phyloP scores from a whole-genome alignment of 768 basidiomycete species.

The Leccinum longicurvipes region DNA sequence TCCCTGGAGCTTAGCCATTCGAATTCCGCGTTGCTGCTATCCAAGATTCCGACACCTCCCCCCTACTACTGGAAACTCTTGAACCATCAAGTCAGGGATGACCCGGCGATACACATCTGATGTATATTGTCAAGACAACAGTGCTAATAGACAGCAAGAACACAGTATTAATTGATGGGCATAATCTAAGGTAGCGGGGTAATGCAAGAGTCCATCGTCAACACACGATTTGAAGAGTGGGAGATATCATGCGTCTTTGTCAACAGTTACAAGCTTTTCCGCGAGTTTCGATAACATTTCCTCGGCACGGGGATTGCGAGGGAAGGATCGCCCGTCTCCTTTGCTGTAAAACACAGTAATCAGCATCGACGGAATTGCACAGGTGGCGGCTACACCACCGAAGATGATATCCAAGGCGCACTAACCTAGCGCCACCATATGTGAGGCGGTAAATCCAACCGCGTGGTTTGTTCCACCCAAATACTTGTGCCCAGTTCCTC shows the following conservation, averaged over 20 bases:
- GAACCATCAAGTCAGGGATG: not conserved
- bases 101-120: not conserved
- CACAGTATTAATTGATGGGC: not conserved
- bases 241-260: slow-evolving; percentile 41
- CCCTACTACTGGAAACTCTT: not conserved
- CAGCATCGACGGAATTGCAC: not conserved
- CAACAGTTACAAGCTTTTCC: slow-evolving; percentile 53
- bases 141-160: not conserved
- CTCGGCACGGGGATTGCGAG: slow-evolving; percentile 65
- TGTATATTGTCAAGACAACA: slow-evolving; percentile 11
- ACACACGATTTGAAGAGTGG: not conserved
- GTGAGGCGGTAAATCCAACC: slow-evolving; percentile 54
- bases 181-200: not conserved
- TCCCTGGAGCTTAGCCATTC: not conserved
- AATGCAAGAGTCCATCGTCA: not conserved
- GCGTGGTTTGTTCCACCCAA: slow-evolving; percentile 53
- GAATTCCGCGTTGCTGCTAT: not conserved
- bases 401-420: slow-evolving; percentile 3
- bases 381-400: not conserved
- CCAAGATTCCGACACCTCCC: not conserved
- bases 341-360: slow-evolving; percentile 33
- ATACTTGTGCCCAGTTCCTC: slow-evolving; percentile 64
- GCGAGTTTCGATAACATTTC: slow-evolving; percentile 66
- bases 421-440: slow-evolving; percentile 66
- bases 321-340: slow-evolving; percentile 68